Evolutionary conservation across 768 basidiomycete genomes (phyloP).

Genomic region (Agrocybe chaxingu): DNA sequence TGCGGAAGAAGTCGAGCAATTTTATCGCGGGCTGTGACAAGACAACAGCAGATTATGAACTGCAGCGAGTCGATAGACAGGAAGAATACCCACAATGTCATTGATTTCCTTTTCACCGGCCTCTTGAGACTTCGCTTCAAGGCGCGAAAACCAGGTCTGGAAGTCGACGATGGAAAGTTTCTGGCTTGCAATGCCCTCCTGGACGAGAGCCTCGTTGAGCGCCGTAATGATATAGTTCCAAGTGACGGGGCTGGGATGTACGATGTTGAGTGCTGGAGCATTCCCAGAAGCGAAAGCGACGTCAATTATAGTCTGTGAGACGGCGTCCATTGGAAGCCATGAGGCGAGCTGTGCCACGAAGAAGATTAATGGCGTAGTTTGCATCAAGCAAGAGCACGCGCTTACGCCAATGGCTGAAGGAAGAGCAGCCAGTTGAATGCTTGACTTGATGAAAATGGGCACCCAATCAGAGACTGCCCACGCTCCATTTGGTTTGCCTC

Average conservation of each 20-base stretch:
- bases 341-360: constrained; percentile 21
- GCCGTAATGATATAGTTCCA: constrained; percentile 23
- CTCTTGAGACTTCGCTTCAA: constrained; percentile 9
- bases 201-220: constrained; percentile 18
- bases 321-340: constrained; percentile 27
- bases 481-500: constrained; percentile 26
- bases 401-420: constrained; percentile 23
- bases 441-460: constrained; percentile 31
- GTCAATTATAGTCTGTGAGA: constrained; percentile 9
- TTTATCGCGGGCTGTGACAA: constrained; percentile 30
- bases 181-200: constrained; percentile 5
- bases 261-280: constrained; percentile 26
- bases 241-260: constrained; percentile 30
- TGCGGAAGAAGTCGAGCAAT: constrained; percentile 30
- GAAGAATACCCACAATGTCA: constrained; percentile 13
- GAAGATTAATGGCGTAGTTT: not conserved
- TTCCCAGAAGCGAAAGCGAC: not conserved
- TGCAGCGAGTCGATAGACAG: not conserved
- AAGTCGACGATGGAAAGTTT: constrained; percentile 14
- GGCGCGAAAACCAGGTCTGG: constrained; percentile 13
- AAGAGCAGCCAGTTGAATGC: constrained; percentile 21
- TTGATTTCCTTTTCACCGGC: constrained; percentile 8
- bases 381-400: not conserved
- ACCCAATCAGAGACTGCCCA: constrained; percentile 36
- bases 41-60: not conserved